Percentiles rank a stretch among this genome's conserved stretches.
Evolutionary conservation across 768 basidiomycete species (phyloP).

Genomic region (Lanmaoa pseudosensibilis): DNA sequence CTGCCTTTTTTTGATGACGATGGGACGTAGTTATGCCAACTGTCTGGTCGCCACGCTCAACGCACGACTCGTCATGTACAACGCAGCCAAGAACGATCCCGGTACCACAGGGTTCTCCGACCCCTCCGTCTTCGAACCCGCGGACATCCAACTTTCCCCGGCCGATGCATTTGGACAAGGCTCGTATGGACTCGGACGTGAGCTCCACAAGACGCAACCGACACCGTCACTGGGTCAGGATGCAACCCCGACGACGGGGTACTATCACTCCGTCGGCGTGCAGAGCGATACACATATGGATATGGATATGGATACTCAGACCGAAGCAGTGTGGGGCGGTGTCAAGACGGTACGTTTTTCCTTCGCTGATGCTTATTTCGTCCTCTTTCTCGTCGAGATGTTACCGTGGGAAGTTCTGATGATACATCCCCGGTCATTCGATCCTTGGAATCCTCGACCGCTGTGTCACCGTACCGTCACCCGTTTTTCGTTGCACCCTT

Average conservation of each 20-base stretch:
- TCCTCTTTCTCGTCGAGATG: too few species aligned
- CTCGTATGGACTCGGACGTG: neutral
- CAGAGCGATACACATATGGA: neutral
- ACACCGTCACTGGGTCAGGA: neutral
- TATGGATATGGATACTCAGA: neutral
- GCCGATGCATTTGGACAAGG: neutral
- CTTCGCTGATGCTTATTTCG: too few species aligned
- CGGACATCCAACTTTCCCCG: neutral
- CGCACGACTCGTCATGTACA: neutral
- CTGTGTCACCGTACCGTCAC: too few species aligned
- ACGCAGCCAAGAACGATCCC: neutral
- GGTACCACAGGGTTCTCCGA: neutral
- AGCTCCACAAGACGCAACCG: neutral
- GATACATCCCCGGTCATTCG: too few species aligned
- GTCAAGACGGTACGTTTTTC: neutral
- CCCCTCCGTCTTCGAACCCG: neutral
- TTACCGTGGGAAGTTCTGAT: too few species aligned
- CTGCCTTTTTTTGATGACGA: neutral
- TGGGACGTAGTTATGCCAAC: neutral
- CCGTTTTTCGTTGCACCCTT: too few species aligned
- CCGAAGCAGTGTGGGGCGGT: neutral
- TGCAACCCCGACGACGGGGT: neutral
- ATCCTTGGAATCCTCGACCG: too few species aligned
- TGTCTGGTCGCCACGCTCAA: constrained; percentile 5
- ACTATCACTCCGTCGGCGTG: neutral